phyloP scores from a whole-genome alignment of 768 basidiomycete genomes.

The Boletus bicolor region DNA sequence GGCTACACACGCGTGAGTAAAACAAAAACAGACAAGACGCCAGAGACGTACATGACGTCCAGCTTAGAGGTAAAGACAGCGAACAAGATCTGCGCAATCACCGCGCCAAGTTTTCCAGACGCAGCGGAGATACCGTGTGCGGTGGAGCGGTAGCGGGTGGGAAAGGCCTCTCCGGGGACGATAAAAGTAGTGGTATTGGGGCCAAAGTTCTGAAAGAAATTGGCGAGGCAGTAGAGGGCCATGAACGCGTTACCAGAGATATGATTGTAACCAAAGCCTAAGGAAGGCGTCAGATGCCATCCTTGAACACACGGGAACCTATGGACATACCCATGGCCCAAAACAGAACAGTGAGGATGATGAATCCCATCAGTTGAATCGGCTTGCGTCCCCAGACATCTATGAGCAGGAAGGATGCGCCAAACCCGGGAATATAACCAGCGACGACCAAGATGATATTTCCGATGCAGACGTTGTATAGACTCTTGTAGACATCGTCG shows the following conservation, averaged over 20 bases:
- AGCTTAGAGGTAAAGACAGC: not conserved
- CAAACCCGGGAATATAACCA: conserved; percentile 76
- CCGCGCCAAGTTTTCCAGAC: conserved; percentile 75
- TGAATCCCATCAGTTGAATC: conserved; percentile 76
- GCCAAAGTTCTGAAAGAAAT: conserved; percentile 86
- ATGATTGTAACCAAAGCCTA: conserved; percentile 59
- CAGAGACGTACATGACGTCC: not conserved
- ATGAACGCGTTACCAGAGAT: conserved; percentile 53
- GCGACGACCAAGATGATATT: conserved; percentile 69
- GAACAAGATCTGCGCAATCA: conserved; percentile 58
- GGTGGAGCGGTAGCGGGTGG: conserved; percentile 80
- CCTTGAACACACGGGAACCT: not conserved
- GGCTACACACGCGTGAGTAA: not conserved
- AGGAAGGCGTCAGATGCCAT: not conserved
- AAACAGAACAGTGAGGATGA: conserved; percentile 59
- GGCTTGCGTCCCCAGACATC: conserved; percentile 79
- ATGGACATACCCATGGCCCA: conserved; percentile 54
- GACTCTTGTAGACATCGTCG: conserved; percentile 43
- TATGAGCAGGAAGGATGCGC: conserved; percentile 50
- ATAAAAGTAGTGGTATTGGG: conserved; percentile 77
- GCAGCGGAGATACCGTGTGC: conserved; percentile 81
- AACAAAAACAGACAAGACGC: not conserved
- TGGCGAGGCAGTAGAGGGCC: conserved; percentile 73
- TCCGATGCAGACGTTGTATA: conserved; percentile 60
- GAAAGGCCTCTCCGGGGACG: conserved; percentile 77